Evolutionary conservation across 129 eudicot species (phyloP).

Genomic region (Solidago caesia): DNA sequence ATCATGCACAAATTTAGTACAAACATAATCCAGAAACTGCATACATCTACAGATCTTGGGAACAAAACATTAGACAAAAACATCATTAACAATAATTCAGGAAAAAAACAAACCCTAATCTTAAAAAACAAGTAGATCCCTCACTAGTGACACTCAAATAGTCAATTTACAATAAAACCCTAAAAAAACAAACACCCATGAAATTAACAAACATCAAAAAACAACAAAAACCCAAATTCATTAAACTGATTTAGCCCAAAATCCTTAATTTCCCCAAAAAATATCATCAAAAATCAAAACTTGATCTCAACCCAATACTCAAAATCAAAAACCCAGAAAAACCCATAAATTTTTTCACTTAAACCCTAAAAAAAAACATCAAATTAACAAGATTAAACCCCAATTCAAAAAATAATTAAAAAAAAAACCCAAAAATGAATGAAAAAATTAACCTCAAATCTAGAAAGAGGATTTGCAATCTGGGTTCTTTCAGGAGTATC

Average conservation of each 20-base stretch:
- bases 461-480: constrained; percentile 37
- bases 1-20: constrained; percentile 3
- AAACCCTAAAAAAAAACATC: constrained; percentile 17
- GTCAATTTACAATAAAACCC: constrained; percentile 24
- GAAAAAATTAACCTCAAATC: constrained; percentile 40
- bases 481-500: constrained; percentile 50
- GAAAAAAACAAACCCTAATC: constrained; percentile 12
- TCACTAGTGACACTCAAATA: constrained; percentile 11
- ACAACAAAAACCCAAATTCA: background rate
- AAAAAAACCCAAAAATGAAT: background rate
- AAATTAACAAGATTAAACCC: background rate
- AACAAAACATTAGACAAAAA: constrained; percentile 2
- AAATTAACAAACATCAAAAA: background rate
- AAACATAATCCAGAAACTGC: constrained; percentile 16
- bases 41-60: constrained; percentile 27
- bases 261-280: background rate
- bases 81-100: background rate
- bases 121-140: constrained; percentile 23
- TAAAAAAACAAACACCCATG: constrained; percentile 10
- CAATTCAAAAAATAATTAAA: background rate
- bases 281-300: constrained; percentile 24
- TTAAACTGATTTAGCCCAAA: constrained; percentile 15
- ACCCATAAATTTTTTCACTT: constrained; percentile 3
- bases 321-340: constrained; percentile 11
- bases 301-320: constrained; percentile 21